Evolutionary conservation across 306 rosid species (phyloP), one percentile per base, ranked within the genome.

Genomic region (Vicia faba): DNA sequence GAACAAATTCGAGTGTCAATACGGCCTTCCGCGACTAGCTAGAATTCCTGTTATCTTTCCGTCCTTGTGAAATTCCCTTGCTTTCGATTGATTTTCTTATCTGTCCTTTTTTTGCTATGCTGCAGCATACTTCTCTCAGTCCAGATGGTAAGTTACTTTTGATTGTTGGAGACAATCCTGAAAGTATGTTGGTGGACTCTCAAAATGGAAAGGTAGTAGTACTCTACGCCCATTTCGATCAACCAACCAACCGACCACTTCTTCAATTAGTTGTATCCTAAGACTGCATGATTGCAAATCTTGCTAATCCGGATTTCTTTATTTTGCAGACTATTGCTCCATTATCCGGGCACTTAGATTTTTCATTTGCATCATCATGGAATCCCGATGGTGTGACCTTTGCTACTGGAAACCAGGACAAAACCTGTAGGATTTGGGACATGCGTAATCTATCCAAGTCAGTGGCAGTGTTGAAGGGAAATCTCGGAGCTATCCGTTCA

Each of bases 331-430:
- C 80, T 11, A 69, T 85, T 18, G 58, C 0, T 41, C 4, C 81
- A 56, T 73, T 85, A 58, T 60, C 77, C 29, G 96, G 96, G 5
- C 96, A 89, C 70, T 74, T 89, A 38, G 96, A 89, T 83, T 89
- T 77, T 77, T 89, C 95, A 2, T 89, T 89, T 74, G 96, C 96
- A 12, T 83, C 96, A 12, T 83, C 96, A 8, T 89, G 96, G 96
- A 80, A 89, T 70, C 86, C 95, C 1, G 84, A 87, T 60, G 93
- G 95, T 20, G 6, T 87, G 56, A 87, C 88, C 26, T 87, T 85
- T 48, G 87, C 96, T 44, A 89, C 96, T 11, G 95, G 96, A 48
- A 89, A 89, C 84, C 96, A 87, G 77, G 96, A 89, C 80, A 89
- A 89, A 72, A 89, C 96, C 25, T 85, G 95, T 74, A 78, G 86